Base-by-base conservation (phyloP, 1,139 yeast genomes). In the Diutina mesorugosa region DNA sequence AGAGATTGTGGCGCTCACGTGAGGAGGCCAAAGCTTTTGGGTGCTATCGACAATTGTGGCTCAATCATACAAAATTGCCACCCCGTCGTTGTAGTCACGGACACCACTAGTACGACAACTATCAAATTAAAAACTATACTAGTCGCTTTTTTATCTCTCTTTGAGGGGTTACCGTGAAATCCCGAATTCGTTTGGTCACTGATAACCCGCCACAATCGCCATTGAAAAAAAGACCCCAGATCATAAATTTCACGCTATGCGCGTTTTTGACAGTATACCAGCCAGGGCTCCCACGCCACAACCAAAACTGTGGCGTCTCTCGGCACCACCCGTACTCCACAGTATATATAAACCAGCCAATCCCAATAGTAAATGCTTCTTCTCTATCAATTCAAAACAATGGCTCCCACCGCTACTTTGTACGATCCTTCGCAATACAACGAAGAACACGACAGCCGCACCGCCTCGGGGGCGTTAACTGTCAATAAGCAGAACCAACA, bases 401-500 rank as follows among this genome's bases (percentile, higher is more conserved):
- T 50, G 53, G 41, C 53, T 32, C 41, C 53, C 14, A 9, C 45
- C 10, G 41, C 45, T 28, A 16, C 53, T 12, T n/a, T 50, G 45
- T 50, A 50, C 53, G 53, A 50, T 38, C 53, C 53, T 32, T 50
- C 53, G 18, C 53, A 50, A 50, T 50, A 50, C 53, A 50, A 50
- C 45, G 45, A 38, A 29, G 53, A 50, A 18, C 53, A 50, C 53
- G 32, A 29, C 35, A 38, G 29, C n/a, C 45, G 41, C 26, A 67
- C 68, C 46, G 60, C 60, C 16, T 64, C 66, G 47, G 74, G 71
- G 4, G 60, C 69, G 53, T 63, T 64, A 54, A 66, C 72, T 1
- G 67, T 74, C 52, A 64, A 68, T 46, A 65, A 66, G 29, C 62
- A 62, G 26, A 66, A 66, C 59, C 61, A 66, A 45, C 64, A 61